These are phyloP conservation scores for Sporothrix brunneoviolacea DNA, from an alignment of 2,329 filamentous ascomycete genomes.

Conservation along the genomic window DNA sequence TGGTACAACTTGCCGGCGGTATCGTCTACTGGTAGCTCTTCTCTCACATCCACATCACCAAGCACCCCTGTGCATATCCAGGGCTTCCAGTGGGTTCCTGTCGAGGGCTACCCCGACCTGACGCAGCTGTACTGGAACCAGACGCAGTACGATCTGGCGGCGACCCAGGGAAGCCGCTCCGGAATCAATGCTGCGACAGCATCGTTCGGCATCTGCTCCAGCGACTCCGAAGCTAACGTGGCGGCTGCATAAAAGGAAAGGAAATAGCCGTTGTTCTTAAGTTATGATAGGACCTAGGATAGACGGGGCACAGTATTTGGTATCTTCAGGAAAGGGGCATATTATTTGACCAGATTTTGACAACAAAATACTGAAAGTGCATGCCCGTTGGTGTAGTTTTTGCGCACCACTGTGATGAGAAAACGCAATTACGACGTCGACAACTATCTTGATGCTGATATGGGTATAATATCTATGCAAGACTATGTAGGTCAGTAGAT, in stretches of 20 bases:
- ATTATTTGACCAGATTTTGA: no score
- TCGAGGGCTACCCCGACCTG: constrained; percentile 1
- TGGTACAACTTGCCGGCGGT: constrained; percentile 1
- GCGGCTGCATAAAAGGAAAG: background rate
- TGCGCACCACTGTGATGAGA: no score
- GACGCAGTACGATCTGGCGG: constrained; percentile 16
- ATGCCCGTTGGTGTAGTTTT: no score
- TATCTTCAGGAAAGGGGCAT: no score
- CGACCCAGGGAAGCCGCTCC: background rate
- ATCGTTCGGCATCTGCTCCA: constrained; percentile 1
- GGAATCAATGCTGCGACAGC: background rate
- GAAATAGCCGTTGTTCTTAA: no score
- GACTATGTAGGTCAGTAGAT: no score
- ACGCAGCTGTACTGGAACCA: constrained; percentile 19
- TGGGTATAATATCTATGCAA: no score
- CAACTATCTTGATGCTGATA: no score
- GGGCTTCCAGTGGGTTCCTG: constrained; percentile 16
- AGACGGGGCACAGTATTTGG: no score
- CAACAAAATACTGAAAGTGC: no score
- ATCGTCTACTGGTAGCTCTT: background rate
- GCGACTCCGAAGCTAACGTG: background rate
- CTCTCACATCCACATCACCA: background rate
- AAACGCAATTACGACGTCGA: no score
- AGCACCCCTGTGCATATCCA: constrained; percentile 4
- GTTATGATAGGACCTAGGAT: no score